These are phyloP conservation scores for Glycyrrhiza uralensis DNA, from an alignment of 306 rosid genomes.

Conservation along the genomic window DNA sequence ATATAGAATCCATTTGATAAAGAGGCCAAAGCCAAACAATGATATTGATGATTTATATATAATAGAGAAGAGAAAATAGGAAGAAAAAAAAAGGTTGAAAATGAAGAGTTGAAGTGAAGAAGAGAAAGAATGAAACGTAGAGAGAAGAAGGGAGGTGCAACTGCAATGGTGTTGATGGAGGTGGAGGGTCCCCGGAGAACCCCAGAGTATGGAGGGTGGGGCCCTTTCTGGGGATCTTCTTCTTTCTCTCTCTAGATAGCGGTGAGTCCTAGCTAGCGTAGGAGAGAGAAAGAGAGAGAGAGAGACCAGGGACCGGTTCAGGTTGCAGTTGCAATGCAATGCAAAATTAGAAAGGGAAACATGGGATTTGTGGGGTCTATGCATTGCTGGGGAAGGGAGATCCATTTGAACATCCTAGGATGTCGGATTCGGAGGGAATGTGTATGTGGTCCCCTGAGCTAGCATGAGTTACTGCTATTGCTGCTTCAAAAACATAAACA, in stretches of 20 bases:
- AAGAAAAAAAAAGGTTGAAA: neutral
- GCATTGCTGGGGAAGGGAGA: neutral
- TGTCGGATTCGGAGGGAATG: too few species aligned
- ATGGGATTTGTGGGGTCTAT: conserved; percentile 25
- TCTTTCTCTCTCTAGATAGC: neutral
- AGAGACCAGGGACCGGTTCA: neutral
- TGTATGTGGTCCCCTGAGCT: too few species aligned
- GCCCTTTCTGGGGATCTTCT: neutral
- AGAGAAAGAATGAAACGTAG: neutral
- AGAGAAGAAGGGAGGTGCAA: neutral
- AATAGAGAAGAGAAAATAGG: neutral
- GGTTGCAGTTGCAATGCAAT: neutral
- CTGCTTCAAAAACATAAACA: too few species aligned
- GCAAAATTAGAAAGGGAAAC: neutral
- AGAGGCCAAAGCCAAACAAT: neutral
- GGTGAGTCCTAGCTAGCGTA: neutral
- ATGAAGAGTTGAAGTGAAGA: neutral
- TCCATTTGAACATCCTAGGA: conserved; percentile 16
- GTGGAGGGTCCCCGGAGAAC: conserved; percentile 18
- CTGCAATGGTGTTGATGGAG: neutral
- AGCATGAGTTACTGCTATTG: too few species aligned
- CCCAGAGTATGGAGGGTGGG: conserved; percentile 21
- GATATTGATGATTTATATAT: neutral
- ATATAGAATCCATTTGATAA: too few species aligned
- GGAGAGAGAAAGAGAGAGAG: neutral